These are phyloP conservation scores for Pulveroboletus sp. DNA, from an alignment of 768 basidiomycete genomes.

Conservation along the genomic window DNA sequence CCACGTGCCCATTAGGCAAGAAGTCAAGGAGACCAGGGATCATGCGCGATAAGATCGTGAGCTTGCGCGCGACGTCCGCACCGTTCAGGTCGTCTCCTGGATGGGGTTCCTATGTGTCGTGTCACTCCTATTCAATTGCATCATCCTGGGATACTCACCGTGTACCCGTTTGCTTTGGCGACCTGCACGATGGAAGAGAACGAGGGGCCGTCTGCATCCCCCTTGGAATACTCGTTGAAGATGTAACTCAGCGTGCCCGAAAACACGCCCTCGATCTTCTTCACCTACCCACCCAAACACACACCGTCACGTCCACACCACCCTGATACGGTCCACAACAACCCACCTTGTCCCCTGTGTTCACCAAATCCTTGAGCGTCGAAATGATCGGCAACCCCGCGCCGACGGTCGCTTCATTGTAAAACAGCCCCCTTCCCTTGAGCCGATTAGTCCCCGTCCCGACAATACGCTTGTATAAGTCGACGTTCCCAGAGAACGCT, in stretches of 20 bases:
- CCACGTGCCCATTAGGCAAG: conserved; percentile 75
- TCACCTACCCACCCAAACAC: conserved; percentile 44
- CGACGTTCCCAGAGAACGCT: conserved; percentile 74
- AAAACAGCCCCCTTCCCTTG: conserved; percentile 51
- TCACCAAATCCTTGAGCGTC: conserved; percentile 88
- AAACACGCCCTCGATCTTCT: conserved; percentile 96
- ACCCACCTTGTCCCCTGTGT: conserved; percentile 86
- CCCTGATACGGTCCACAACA: background rate
- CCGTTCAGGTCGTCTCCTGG: conserved; percentile 97
- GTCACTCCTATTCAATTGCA: background rate
- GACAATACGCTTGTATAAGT: conserved; percentile 68
- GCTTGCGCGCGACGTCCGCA: conserved; percentile 94
- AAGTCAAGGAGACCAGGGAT: conserved; percentile 49
- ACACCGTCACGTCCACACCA: background rate
- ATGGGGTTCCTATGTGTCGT: conserved; percentile 82
- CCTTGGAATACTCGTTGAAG: conserved; percentile 92
- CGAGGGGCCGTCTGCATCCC: conserved; percentile 59
- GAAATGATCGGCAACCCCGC: conserved; percentile 92
- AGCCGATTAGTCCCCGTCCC: conserved; percentile 32
- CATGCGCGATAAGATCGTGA: conserved; percentile 90
- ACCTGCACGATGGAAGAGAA: conserved; percentile 89
- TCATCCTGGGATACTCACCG: conserved; percentile 45
- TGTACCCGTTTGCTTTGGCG: conserved; percentile 93
- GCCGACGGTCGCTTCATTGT: conserved; percentile 92
- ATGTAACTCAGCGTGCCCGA: conserved; percentile 98